These are phyloP conservation scores for Globisporangium megalacanthum DNA, from an alignment of 352 stramenopile genomes.

Conservation along the genomic window DNA sequence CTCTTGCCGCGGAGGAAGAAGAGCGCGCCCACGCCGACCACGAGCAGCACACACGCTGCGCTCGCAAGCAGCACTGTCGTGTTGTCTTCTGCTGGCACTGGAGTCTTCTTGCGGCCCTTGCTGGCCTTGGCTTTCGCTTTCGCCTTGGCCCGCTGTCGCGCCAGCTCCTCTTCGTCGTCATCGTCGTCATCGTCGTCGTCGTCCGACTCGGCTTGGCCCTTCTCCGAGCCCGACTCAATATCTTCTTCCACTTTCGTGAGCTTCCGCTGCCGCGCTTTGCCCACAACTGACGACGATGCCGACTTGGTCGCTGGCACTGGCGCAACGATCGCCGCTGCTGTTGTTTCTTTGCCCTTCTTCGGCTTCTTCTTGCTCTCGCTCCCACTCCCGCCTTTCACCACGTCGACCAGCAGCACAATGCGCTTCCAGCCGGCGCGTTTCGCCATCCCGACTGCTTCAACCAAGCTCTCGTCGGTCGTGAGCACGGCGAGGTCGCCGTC, in stretches of 20 bases:
- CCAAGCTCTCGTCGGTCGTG: slow-evolving; percentile 78
- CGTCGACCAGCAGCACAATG: slow-evolving; percentile 77
- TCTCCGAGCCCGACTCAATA: slow-evolving; percentile 34
- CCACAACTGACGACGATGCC: slow-evolving; percentile 22
- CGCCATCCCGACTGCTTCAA: slow-evolving; percentile 84
- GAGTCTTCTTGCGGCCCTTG: slow-evolving; percentile 22
- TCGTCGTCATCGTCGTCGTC: slow-evolving; percentile 29
- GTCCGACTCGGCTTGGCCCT: slow-evolving; percentile 21
- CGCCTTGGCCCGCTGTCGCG: slow-evolving; percentile 10
- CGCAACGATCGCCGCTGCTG: slow-evolving; percentile 1
- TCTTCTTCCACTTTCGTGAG: slow-evolving; percentile 82
- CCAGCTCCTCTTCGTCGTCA: slow-evolving; percentile 32
- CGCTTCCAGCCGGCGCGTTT: slow-evolving; percentile 81
- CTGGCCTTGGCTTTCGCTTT: slow-evolving; percentile 32
- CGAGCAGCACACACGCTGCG: slow-evolving; percentile 35
- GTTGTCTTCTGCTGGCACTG: slow-evolving; percentile 2
- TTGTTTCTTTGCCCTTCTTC: slow-evolving; percentile 13
- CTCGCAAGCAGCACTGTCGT: slow-evolving; percentile 24
- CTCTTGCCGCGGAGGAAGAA: slow-evolving; percentile 65
- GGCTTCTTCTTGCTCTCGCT: slow-evolving; percentile 2
- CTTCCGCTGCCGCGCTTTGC: slow-evolving; percentile 34
- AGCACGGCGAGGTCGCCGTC: slow-evolving; percentile 82
- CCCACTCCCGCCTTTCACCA: slow-evolving; percentile 34
- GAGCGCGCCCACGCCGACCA: slow-evolving; percentile 41
- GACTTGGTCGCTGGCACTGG: slow-evolving; percentile 25